These are phyloP conservation scores for Prunus padus DNA, from an alignment of 306 rosid genomes.

Conservation along the genomic window DNA sequence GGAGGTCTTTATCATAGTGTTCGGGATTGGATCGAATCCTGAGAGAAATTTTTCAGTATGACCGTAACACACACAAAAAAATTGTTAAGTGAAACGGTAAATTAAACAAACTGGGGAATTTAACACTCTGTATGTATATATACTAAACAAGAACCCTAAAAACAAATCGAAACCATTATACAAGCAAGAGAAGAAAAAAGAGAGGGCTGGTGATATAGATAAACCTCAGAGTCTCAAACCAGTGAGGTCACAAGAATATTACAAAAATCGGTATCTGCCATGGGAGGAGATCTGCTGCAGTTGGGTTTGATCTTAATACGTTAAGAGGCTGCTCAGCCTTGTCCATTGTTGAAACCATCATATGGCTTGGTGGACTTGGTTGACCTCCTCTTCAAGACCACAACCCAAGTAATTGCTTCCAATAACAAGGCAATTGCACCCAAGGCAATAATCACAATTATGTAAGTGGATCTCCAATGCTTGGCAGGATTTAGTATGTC, in stretches of 20 bases:
- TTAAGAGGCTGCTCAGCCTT: constrained; percentile 29
- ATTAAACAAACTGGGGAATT: not conserved
- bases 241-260: not conserved
- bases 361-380: constrained; percentile 48
- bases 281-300: not conserved
- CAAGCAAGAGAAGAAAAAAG: constrained; percentile 8
- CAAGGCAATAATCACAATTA: constrained; percentile 32
- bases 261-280: constrained; percentile 23
- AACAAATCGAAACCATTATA: constrained; percentile 32
- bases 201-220: not conserved
- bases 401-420: constrained; percentile 76
- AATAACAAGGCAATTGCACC: constrained; percentile 53
- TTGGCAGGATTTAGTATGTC: constrained; percentile 48
- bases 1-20: constrained; percentile 27
- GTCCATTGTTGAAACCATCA: constrained; percentile 47
- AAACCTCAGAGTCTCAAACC: constrained; percentile 7
- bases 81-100: not conserved
- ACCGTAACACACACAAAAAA: no score
- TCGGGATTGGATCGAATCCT: not conserved
- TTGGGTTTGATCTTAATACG: not conserved
- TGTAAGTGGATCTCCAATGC: constrained; percentile 64
- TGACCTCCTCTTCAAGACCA: constrained; percentile 57
- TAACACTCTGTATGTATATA: constrained; percentile 4
- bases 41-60: no score
- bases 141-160: constrained; percentile 17